These are phyloP conservation scores for Blastobotrys illinoisensis DNA, from an alignment of 1,139 yeast genomes.

Conservation along the genomic window DNA sequence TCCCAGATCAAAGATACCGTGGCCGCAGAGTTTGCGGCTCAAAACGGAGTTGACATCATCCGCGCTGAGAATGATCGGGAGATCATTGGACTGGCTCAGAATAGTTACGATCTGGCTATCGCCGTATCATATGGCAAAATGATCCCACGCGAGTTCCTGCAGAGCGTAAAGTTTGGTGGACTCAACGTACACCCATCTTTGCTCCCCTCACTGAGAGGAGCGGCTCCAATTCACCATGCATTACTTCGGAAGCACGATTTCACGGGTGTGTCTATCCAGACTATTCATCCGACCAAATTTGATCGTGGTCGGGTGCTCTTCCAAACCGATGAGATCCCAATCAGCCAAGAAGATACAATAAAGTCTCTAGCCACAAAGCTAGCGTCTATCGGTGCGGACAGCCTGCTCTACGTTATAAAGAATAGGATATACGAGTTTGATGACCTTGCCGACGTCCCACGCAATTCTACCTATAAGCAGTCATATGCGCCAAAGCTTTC, in stretches of 20 bases:
- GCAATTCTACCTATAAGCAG: conserved; percentile 28
- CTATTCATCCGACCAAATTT: conserved; percentile 79
- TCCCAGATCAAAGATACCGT: conserved; percentile 49
- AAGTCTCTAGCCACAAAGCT: conserved; percentile 42
- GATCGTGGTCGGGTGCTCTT: conserved; percentile 69
- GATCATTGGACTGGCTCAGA: conserved; percentile 37
- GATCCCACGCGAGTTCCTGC: conserved; percentile 59
- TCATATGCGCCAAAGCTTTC: conserved; percentile 57
- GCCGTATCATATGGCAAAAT: conserved; percentile 88
- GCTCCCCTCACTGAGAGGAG: conserved; percentile 77
- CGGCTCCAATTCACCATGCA: conserved; percentile 85
- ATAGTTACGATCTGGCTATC: conserved; percentile 55
- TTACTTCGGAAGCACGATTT: conserved; percentile 53
- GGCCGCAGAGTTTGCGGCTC: conserved; percentile 42
- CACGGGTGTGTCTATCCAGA: conserved; percentile 88
- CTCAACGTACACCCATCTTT: conserved; percentile 90
- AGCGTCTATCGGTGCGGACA: conserved; percentile 54
- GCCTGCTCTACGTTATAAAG: conserved; percentile 45
- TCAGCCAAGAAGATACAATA: conserved; percentile 41
- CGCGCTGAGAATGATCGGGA: conserved; percentile 60
- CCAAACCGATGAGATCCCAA: conserved; percentile 46
- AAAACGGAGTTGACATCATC: conserved; percentile 36
- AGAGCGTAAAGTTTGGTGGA: conserved; percentile 53
- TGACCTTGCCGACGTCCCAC: conserved; percentile 5
- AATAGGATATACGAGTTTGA: conserved; percentile 31